These are phyloP conservation scores for Endogone sp. DNA, from an alignment of 192 early-diverging fungal genomes.

Conservation along the genomic window DNA sequence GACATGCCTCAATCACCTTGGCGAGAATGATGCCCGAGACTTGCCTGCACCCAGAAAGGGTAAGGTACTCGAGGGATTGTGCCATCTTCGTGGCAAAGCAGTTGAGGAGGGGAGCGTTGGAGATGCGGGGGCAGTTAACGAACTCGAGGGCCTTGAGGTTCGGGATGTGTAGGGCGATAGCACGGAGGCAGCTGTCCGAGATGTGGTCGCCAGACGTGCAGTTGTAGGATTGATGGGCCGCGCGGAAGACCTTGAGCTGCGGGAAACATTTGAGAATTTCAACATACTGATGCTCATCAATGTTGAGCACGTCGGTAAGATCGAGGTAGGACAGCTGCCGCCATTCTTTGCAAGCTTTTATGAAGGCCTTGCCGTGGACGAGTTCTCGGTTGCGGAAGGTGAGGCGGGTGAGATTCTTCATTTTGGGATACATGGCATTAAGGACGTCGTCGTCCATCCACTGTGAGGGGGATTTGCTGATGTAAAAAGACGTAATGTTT, in stretches of 20 bases:
- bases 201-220: not conserved
- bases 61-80: not conserved
- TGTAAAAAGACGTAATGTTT: not conserved
- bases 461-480: not conserved
- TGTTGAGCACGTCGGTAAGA: not conserved
- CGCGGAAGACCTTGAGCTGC: not conserved
- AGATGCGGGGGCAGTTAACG: not conserved
- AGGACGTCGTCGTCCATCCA: not conserved
- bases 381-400: not conserved
- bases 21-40: not conserved
- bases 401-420: not conserved
- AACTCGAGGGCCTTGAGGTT: not conserved
- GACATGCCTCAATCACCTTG: not conserved
- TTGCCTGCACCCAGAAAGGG: not conserved
- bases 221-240: not conserved
- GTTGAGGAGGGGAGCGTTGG: not conserved
- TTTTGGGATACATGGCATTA: not conserved
- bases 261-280: not conserved
- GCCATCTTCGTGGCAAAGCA: not conserved
- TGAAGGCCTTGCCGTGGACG: not conserved
- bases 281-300: not conserved
- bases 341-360: not conserved
- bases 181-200: not conserved
- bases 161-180: not conserved
- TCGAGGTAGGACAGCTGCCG: not conserved